Conservation (phyloP, 805 yeast species). For the Metschnikowia baotianmanensis region DNA sequence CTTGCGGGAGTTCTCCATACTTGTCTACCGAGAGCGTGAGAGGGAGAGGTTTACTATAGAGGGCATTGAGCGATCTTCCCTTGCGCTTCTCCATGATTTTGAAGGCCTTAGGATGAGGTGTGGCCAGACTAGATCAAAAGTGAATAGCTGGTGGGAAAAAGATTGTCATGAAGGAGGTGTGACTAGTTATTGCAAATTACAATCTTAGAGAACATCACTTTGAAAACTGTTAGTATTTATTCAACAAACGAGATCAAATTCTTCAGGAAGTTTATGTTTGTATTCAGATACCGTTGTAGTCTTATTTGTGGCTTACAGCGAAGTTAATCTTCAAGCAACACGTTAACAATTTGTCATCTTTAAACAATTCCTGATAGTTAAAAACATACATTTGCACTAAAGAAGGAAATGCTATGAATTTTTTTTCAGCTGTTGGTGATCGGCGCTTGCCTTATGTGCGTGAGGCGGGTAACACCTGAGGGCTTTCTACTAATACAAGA, state of each 20-base stretch:
- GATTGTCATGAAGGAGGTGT: too few species aligned
- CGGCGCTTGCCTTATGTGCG: constrained; percentile 2
- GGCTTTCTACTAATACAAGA: not conserved
- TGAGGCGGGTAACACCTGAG: constrained; percentile 18
- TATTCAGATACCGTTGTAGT: constrained; percentile 97
- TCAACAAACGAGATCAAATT: not conserved
- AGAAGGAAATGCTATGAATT: constrained; percentile 1
- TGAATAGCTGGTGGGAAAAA: constrained; percentile 6
- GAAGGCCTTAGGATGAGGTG: not conserved
- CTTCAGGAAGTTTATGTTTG: constrained; percentile 6
- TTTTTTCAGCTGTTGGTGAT: not conserved
- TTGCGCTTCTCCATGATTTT: constrained; percentile 31
- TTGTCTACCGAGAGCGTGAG: constrained; percentile 38
- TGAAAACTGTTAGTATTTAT: constrained; percentile 8
- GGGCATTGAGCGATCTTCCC: constrained; percentile 28
- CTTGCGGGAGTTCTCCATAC: constrained; percentile 47
- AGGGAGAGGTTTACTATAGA: constrained; percentile 56
- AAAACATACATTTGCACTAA: constrained; percentile 16
- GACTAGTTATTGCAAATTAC: not conserved
- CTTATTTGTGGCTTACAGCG: constrained; percentile 72
- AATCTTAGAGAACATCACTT: not conserved
- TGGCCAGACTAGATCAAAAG: not conserved
- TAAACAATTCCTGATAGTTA: constrained; percentile 10
- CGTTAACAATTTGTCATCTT: constrained; percentile 24
- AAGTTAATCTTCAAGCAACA: constrained; percentile 28